These are phyloP conservation scores for Corylus heterophylla DNA, from an alignment of 306 rosid species.

Conservation along the genomic window DNA sequence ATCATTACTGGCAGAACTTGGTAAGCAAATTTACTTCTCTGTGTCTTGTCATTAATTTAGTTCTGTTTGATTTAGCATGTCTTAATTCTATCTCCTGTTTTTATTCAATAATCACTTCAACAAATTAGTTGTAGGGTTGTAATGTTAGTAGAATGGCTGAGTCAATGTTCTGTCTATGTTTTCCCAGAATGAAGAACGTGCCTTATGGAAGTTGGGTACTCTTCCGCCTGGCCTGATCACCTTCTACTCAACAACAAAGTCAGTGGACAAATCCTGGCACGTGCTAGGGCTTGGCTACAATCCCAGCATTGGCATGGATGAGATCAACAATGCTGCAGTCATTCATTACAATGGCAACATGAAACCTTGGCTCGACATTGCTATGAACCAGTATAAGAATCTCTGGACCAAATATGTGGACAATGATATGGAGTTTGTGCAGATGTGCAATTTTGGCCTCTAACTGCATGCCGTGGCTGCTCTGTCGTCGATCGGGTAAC, in stretches of 20 bases:
- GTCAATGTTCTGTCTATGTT: constrained; percentile 22
- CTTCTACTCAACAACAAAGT: constrained; percentile 84
- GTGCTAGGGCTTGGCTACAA: constrained; percentile 98
- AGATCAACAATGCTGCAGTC: constrained; percentile 90
- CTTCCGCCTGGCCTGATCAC: constrained; percentile 85
- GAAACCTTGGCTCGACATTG: constrained; percentile 99
- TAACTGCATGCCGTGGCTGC: constrained; percentile 41
- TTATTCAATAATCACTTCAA: background rate
- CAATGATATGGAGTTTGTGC: constrained; percentile 97
- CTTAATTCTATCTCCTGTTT: constrained; percentile 6
- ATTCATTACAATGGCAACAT: constrained; percentile 96
- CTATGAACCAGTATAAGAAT: constrained; percentile 91
- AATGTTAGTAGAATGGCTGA: constrained; percentile 8
- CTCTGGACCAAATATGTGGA: constrained; percentile 95
- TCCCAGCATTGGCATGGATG: constrained; percentile 97
- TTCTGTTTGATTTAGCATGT: background rate
- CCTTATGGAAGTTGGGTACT: constrained; percentile 71
- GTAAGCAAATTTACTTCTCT: constrained; percentile 41
- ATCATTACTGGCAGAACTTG: constrained; percentile 94
- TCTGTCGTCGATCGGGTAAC: constrained; percentile 36
- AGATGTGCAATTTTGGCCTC: constrained; percentile 98
- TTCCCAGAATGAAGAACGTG: constrained; percentile 67
- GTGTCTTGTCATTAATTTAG: constrained; percentile 12
- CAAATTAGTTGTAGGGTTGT: constrained; percentile 15
- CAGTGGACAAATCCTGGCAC: constrained; percentile 97